Evolutionary conservation across 305 asterid genomes (phyloP), one percentile per base, ranked within the genome.

Genomic region (Solanum aculeatissimum): DNA sequence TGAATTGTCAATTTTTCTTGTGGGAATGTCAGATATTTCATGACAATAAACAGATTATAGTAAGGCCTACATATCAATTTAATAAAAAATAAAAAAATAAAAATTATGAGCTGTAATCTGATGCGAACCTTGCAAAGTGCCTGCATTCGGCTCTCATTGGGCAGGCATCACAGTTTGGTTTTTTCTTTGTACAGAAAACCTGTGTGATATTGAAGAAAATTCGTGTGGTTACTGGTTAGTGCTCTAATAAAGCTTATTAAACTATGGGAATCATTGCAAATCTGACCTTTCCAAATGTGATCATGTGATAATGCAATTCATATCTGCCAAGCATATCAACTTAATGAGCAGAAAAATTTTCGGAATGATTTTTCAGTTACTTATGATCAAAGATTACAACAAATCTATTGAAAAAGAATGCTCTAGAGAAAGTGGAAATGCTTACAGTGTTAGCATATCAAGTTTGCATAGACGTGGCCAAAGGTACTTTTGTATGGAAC

Each of bases 271-370:
- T 38, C 72, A 75, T 45, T 72, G 58, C 14, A 57, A 51, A 54
- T 55, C 86, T 51, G 65, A 92, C 98, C 97, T 94, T 94, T 25
- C 96, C 95, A 70, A 89, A 87, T 7, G 94, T 89, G 58, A 94
- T 91, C 81, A 91, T 40, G 74, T 92, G 95, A 79, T 93, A 94
- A 82, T 95, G 98, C 13, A 84, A 8, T 78, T 89, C 91, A 77
- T 94, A 95, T 72, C 97, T 94, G 90, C 78, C 15, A 77, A 63
- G 85, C 27, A 45, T 35, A 88, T 84, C 49, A 83, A 85, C 12
- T 38, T 53, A 53, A 78, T 78, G 66, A 78, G 83, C 63, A 51
- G 49, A 53, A 78, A 66, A 51, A 29, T 78, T 78, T 53, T 12
- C 49, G 10, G 49, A 53, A 32, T 16, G n/a, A 78, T 27, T 19